A percentile compares a stretch with the other conserved stretches of the same genome.
Conservation (phyloP, 148 eudicot species). For the Chenopodium album region DNA sequence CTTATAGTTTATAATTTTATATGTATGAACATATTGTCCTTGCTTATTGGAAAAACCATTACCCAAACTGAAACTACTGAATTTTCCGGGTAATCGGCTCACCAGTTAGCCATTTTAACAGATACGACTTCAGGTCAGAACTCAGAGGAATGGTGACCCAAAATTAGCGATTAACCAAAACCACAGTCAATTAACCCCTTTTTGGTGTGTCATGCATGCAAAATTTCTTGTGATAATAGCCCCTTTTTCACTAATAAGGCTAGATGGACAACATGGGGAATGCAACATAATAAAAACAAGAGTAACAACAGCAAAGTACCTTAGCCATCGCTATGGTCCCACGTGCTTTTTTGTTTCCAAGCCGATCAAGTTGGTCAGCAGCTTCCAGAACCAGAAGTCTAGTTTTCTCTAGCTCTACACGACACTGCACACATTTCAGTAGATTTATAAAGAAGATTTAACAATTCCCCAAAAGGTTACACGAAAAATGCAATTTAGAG, state of each 20-base stretch:
- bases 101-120: too few relatives aligned
- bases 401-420: constrained; percentile 78
- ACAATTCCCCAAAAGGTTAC: background rate
- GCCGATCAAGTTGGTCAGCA: constrained; percentile 92
- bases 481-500: background rate
- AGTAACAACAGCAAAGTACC: constrained; percentile 38
- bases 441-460: background rate
- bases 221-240: background rate
- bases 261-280: background rate
- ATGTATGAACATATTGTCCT: too few relatives aligned
- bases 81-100: too few relatives aligned
- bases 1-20: too few relatives aligned
- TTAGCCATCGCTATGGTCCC: constrained; percentile 96
- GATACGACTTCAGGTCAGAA: too few relatives aligned
- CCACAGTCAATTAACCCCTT: too few relatives aligned
- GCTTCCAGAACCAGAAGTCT: constrained; percentile 92
- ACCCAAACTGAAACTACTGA: too few relatives aligned
- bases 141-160: background rate
- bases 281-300: background rate
- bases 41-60: too few relatives aligned
- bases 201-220: background rate
- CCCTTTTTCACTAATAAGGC: background rate
- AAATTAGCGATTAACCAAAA: too few relatives aligned
- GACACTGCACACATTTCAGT: constrained; percentile 52
- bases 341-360: constrained; percentile 90